Conservation (phyloP, 2,329 filamentous ascomycete genomes). For the Neofusicoccum laricinum region DNA sequence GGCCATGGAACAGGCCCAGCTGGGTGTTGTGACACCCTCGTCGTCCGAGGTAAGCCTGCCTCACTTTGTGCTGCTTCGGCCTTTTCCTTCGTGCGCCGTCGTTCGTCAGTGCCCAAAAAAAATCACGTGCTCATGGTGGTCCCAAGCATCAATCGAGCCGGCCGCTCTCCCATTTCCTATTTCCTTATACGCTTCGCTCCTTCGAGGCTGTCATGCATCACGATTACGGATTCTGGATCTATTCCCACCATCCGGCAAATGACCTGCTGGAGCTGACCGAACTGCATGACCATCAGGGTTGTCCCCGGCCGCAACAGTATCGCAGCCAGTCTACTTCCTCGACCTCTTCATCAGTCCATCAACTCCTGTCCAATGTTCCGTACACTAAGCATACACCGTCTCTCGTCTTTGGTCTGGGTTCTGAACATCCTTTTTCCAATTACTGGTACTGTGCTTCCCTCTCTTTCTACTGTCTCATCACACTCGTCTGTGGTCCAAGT, state of each 20-base stretch:
- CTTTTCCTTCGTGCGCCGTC: neutral
- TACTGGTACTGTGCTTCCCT: constrained; percentile 59
- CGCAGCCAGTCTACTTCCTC: constrained; percentile 30
- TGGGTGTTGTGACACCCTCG: constrained; percentile 14
- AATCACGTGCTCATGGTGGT: constrained; percentile 14
- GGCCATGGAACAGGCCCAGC: constrained; percentile 5
- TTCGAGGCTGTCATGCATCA: constrained; percentile 12
- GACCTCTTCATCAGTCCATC: constrained; percentile 43
- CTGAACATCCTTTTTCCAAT: constrained; percentile 76
- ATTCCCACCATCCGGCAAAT: constrained; percentile 14
- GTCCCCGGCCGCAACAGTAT: constrained; percentile 14
- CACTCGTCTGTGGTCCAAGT: neutral
- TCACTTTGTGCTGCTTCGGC: neutral
- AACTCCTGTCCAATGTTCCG: constrained; percentile 68
- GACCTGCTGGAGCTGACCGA: constrained; percentile 16
- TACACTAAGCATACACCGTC: constrained; percentile 68
- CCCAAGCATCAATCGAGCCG: constrained; percentile 13
- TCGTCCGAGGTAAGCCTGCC: constrained; percentile 14
- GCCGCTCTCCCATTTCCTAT: constrained; percentile 13
- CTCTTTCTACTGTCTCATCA: no score
- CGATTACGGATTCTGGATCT: constrained; percentile 11
- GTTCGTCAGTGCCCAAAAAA: neutral
- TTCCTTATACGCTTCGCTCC: constrained; percentile 16
- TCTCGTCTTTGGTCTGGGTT: constrained; percentile 77
- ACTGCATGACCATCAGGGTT: constrained; percentile 16